phyloP scores from a whole-genome alignment of 2,329 filamentous ascomycete species.

The Microdochium trichocladiopsis region DNA sequence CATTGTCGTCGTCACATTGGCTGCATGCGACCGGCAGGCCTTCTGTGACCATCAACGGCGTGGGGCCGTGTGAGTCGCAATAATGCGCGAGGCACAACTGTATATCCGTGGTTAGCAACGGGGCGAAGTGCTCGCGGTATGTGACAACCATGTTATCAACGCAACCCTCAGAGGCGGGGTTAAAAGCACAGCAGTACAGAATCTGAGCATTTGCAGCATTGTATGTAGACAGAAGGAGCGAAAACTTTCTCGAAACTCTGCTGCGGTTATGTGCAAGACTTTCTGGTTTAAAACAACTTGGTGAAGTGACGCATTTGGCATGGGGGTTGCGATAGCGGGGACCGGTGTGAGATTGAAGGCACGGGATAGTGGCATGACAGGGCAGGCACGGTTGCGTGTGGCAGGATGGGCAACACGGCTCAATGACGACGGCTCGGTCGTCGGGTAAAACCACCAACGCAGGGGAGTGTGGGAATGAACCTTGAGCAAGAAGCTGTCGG shows the following conservation, averaged over 20 bases:
- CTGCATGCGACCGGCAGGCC: constrained; percentile 54
- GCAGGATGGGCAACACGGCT: neutral
- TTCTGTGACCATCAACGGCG: constrained; percentile 64
- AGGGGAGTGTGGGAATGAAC: neutral
- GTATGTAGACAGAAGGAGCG: neutral
- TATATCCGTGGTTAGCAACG: constrained; percentile 32
- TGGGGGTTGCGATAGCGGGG: neutral
- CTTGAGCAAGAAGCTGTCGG: neutral
- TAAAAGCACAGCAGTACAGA: neutral
- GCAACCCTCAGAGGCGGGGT: neutral
- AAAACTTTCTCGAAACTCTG: neutral
- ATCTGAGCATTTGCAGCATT: neutral
- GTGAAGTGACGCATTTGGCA: neutral
- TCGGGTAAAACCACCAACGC: neutral
- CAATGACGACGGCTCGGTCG: neutral
- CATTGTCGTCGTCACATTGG: constrained; percentile 45
- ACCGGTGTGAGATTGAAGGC: neutral
- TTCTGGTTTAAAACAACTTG: neutral
- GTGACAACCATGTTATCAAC: neutral
- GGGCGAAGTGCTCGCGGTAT: constrained; percentile 2
- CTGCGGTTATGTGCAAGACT: neutral
- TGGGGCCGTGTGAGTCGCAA: constrained; percentile 64
- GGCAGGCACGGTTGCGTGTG: neutral
- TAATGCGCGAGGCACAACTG: constrained; percentile 66
- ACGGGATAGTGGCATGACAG: neutral